Percentiles rank a stretch among this genome's conserved stretches.
These are phyloP conservation scores for Fraxinus floribunda DNA, from an alignment of 305 asterid species.

Conservation along the genomic window DNA sequence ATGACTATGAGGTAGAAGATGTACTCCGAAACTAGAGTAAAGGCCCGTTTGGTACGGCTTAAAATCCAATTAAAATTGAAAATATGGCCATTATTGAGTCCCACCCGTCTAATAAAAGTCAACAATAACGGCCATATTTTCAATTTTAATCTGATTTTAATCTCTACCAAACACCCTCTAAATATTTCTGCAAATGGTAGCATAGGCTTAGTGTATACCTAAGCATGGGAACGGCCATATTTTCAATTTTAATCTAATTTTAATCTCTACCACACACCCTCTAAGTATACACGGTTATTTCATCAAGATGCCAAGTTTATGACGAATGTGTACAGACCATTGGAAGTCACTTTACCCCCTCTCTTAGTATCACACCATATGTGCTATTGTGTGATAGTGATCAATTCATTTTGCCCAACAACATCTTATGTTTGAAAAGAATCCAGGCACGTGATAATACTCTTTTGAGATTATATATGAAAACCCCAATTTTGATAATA, in stretches of 20 bases:
- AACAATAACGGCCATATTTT: no score
- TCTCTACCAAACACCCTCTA: no score
- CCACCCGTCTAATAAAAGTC: no score
- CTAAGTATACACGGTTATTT: not conserved
- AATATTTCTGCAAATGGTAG: no score
- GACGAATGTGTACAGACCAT: not conserved
- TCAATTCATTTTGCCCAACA: not conserved
- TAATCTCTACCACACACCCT: no score
- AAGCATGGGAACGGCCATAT: no score
- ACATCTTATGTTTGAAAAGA: not conserved
- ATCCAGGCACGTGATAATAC: not conserved
- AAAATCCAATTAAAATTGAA: no score
- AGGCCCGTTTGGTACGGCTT: no score
- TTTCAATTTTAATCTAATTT: no score
- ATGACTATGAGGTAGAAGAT: not conserved
- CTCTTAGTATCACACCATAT: not conserved
- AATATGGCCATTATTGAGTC: no score
- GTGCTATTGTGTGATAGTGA: not conserved
- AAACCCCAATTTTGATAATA: not conserved
- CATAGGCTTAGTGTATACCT: no score
- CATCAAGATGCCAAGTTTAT: not conserved
- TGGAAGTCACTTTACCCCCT: not conserved
- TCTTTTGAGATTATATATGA: not conserved
- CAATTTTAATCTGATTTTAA: no score
- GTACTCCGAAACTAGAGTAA: not conserved